Evolutionary conservation across 2,329 filamentous ascomycete genomes (phyloP).

Genomic region (Aspergillus ibericus): DNA sequence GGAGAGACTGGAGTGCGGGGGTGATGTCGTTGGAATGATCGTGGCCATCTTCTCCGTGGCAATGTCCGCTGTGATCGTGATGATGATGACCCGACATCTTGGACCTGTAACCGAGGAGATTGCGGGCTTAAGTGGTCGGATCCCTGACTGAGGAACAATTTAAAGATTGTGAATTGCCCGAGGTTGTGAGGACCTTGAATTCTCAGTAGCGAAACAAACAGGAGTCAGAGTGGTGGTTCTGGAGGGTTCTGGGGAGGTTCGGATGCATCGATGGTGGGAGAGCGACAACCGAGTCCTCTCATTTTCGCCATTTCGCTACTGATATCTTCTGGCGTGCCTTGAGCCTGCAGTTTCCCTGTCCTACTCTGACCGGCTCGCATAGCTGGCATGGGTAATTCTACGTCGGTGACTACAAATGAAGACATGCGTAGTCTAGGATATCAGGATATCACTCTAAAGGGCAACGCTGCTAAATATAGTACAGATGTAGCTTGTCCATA

Average conservation of each 20-base stretch:
- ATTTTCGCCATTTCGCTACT: too few relatives aligned
- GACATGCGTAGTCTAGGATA: not conserved
- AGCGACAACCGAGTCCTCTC: too few relatives aligned
- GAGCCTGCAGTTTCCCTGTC: too few relatives aligned
- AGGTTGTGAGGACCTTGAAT: not conserved
- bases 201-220: not conserved
- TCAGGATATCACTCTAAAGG: not conserved
- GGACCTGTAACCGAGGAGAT: not conserved
- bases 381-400: not conserved
- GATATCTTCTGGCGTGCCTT: too few relatives aligned
- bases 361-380: not conserved
- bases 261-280: too few relatives aligned
- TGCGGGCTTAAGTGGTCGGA: not conserved
- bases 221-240: not conserved
- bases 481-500: not conserved
- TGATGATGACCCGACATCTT: slow-evolving; percentile 39
- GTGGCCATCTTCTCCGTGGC: slow-evolving; percentile 61
- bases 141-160: not conserved
- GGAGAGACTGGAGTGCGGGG: slow-evolving; percentile 82
- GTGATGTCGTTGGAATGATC: slow-evolving; percentile 92
- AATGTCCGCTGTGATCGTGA: slow-evolving; percentile 46
- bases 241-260: too few relatives aligned
- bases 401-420: not conserved
- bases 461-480: not conserved
- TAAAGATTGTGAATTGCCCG: not conserved